phyloP scores from a whole-genome alignment of 129 eudicot genomes.

The Escallonia rubra region DNA sequence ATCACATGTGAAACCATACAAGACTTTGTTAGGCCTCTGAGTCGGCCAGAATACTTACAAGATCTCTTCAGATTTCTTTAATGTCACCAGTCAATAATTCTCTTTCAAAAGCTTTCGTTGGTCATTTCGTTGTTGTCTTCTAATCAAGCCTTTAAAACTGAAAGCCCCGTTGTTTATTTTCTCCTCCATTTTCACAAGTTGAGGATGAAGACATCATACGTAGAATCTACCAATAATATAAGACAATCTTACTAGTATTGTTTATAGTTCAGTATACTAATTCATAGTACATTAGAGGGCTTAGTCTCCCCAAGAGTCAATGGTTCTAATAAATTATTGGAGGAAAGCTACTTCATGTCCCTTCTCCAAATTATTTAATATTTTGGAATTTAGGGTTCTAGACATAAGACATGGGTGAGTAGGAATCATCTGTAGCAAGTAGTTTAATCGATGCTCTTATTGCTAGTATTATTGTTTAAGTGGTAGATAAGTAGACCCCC shows the following conservation, averaged over 20 bases:
- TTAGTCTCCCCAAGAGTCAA: slow-evolving; percentile 10
- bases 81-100: background rate
- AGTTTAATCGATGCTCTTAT: background rate
- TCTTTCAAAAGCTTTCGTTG: background rate
- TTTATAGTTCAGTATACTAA: background rate
- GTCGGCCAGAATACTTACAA: slow-evolving; percentile 8
- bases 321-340: background rate
- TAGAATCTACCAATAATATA: background rate
- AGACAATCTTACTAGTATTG: slow-evolving; percentile 7
- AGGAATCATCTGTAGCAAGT: slow-evolving; percentile 11
- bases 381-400: slow-evolving; percentile 20
- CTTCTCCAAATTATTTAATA: slow-evolving; percentile 2
- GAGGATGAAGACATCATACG: background rate
- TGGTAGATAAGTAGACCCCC: slow-evolving; percentile 4
- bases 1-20: background rate
- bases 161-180: background rate
- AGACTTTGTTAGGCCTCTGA: background rate
- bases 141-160: background rate
- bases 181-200: slow-evolving; percentile 3
- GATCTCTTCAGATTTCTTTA: background rate
- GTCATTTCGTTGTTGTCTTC: slow-evolving; percentile 9
- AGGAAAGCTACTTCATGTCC: slow-evolving; percentile 1
- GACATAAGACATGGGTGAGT: background rate
- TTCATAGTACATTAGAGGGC: background rate
- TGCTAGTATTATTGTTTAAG: background rate